phyloP scores from a whole-genome alignment of 2,329 filamentous ascomycete species.

The Parascedosporium putredinis region DNA sequence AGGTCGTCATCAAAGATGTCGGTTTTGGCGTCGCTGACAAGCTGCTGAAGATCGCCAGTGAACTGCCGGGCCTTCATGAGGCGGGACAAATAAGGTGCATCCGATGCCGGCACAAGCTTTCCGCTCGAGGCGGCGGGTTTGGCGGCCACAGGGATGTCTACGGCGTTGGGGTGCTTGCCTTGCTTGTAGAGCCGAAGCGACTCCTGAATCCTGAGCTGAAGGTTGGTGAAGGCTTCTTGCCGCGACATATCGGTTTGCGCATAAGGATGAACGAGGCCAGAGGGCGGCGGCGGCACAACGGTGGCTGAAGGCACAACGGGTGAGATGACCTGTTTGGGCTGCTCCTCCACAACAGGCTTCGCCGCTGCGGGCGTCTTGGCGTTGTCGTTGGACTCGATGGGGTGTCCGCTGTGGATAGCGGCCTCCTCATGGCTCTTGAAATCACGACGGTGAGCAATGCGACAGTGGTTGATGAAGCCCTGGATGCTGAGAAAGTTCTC shows the following conservation, averaged over 20 bases:
- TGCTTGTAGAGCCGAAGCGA: constrained; percentile 42
- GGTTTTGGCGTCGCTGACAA: constrained; percentile 49
- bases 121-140: neutral
- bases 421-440: constrained; percentile 96
- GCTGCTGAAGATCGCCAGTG: constrained; percentile 45
- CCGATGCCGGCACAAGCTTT: constrained; percentile 40
- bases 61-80: constrained; percentile 54
- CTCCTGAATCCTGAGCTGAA: constrained; percentile 42
- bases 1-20: constrained; percentile 39
- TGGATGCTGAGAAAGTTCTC: constrained; percentile 94
- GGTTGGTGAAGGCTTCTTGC: constrained; percentile 38
- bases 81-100: constrained; percentile 57
- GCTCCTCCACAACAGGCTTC: constrained; percentile 31
- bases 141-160: constrained; percentile 7
- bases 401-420: constrained; percentile 75
- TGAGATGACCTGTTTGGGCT: constrained; percentile 17
- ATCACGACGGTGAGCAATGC: constrained; percentile 85
- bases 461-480: constrained; percentile 98
- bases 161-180: constrained; percentile 26
- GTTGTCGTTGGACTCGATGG: constrained; percentile 59
- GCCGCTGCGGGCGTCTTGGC: constrained; percentile 20
- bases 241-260: constrained; percentile 46
- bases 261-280: constrained; percentile 51
- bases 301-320: constrained; percentile 7
- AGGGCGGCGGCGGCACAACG: constrained; percentile 19